Base-by-base conservation (phyloP, 2,329 filamentous ascomycete species). In the Pseudopithomyces maydicus region DNA sequence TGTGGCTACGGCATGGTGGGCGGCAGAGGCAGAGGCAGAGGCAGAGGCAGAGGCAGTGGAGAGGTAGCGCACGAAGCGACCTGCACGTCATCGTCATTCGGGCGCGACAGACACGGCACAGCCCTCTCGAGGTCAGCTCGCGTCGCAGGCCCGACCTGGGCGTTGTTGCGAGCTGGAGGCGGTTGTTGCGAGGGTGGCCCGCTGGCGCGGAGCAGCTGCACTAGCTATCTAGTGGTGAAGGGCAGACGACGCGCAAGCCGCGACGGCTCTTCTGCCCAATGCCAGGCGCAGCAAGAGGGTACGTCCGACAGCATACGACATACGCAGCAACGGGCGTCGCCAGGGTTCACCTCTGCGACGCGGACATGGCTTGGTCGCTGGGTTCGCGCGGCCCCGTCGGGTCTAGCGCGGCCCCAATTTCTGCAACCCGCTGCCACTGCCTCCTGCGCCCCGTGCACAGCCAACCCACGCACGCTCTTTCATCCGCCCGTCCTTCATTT, bases 71-170 rank as follows among this genome's bases (percentile, higher is more conserved):
- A 15, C 23, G 20, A 32, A 46, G 63, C 58, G 56, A 46, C n/a
- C 54, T 65, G 64, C 64, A 64, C 32, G 57, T 23, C 26, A 43
- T 61, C 64, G 64, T 66, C 62, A 66, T 65, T 5, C 26, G 44
- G 52, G n/a, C 20, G 51, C 42, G 42, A 48, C 22, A 19, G 20
- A 43, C 19, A 50, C 59, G 54, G 54, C 56, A 57, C 59, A 54
- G 35, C 26, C 42, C 50, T 29, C 48, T n/a, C n/a, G 26, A 29
- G 8, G 26, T 44, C 55, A 48, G 49, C 54, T 50, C 55, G 50
- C 50, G 54, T 23, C 26, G 7, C 23, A 11, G 6, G 12, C 55
- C 55, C 19, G 42, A 50, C 20, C 46, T 33, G 20, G 55, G 12
- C 32, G 19, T 14, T 17, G 14, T 41, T 41, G 45, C 52, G 52